Evolutionary conservation across 345 rosid genomes (phyloP), one percentile per base, ranked within the genome.

Genomic region (Toxicodendron radicans): DNA sequence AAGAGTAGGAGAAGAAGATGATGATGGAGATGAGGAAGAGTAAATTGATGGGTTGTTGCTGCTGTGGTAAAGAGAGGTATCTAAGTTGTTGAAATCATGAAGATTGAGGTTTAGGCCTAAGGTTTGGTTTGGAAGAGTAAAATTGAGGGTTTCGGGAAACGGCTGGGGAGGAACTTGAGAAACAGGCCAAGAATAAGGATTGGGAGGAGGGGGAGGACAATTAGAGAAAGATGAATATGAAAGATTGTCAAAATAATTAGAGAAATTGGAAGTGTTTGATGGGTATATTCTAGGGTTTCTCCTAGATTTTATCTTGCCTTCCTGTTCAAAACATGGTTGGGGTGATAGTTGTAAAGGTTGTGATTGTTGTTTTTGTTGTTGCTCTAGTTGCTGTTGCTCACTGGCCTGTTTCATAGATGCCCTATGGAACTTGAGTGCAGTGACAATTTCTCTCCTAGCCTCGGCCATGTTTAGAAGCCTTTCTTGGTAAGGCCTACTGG

Each of bases 401-500:
- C 74, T 56, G 45, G 97, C 91, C 82, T 90, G 92, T 82, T 91
- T 94, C 98, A 90, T 95, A 70, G 99, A 76, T 24, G 98, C 99
- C 8, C 99, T 83, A 58, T 95, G 99, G 71, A 86, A 91, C 81
- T 95, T 95, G 57, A 94, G 86, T 45, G 97, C 97, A 75, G 98
- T 88, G 75, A 93, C 99, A 76, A 95, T 93, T 83, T 95, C 98
- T 64, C 94, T 85, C 74, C 99, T 90, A 53, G 99, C 99, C 82
- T 95, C 97, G 7, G 99, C 99, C 99, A 95, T 95, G 52, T 95
- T 93, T 4, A 95, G 94, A 49, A 93, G 93, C 83, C 97, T 88
- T 64, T 95, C 98, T 86, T 95, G 98, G 69, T 91, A 93, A 70
- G 98, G 99, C 79, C 98, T 85, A 66, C 87, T 91, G 48, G 99